phyloP scores from a whole-genome alignment of 1,139 yeast species.

The Protomyces inouyei region DNA sequence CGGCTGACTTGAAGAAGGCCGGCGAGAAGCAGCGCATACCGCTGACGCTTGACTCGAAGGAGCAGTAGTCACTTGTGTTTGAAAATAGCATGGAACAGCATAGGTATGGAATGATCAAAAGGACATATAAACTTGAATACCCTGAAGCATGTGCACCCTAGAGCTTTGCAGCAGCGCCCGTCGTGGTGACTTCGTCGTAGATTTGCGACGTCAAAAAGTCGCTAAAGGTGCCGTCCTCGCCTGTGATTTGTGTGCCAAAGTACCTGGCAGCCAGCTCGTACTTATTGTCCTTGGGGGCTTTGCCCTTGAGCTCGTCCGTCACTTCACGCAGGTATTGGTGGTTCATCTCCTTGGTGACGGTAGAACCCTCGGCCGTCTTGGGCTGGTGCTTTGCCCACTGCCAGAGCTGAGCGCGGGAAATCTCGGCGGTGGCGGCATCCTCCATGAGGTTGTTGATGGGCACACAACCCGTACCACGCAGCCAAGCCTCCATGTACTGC shows the following conservation, averaged over 20 bases:
- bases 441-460: conserved; percentile 82
- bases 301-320: conserved; percentile 51
- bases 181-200: conserved; percentile 26
- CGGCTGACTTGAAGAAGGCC: neutral
- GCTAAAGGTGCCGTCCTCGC: conserved; percentile 50
- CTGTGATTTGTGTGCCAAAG: conserved; percentile 63
- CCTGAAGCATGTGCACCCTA: neutral
- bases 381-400: conserved; percentile 80
- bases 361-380: conserved; percentile 55
- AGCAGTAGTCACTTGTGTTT: neutral
- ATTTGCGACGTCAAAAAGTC: conserved; percentile 56
- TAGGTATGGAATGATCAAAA: no score
- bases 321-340: conserved; percentile 57
- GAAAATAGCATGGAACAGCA: neutral
- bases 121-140: no score
- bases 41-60: conserved; percentile 5
- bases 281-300: conserved; percentile 53
- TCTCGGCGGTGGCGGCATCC: conserved; percentile 85
- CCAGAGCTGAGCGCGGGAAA: conserved; percentile 73
- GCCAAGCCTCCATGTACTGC: conserved; percentile 78
- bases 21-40: conserved; percentile 12
- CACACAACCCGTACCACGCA: conserved; percentile 72
- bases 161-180: conserved; percentile 29
- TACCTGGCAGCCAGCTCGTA: conserved; percentile 54
- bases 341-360: conserved; percentile 56